Conservation (phyloP, 371 early-diverging fungal genomes). For the Apophysomyces elegans region DNA sequence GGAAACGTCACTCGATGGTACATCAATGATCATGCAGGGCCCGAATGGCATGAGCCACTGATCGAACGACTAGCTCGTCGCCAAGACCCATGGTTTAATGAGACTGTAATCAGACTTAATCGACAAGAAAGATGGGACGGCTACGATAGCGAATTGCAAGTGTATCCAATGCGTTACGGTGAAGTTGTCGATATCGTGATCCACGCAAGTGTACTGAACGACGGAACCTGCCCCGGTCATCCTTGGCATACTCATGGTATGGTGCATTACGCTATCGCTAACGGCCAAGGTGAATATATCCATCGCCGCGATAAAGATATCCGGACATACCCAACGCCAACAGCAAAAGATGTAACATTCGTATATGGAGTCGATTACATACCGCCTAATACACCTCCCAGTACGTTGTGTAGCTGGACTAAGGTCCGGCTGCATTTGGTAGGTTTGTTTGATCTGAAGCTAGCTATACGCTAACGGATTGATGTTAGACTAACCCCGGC, state of each 20-base stretch:
- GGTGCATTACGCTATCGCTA: slow-evolving; percentile 40
- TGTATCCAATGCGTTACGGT: slow-evolving; percentile 25
- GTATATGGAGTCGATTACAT: slow-evolving; percentile 21
- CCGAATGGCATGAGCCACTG: slow-evolving; percentile 16
- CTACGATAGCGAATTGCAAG: slow-evolving; percentile 21
- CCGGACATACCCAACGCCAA: slow-evolving; percentile 27
- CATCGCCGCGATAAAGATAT: slow-evolving; percentile 27
- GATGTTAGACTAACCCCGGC: slow-evolving; percentile 47
- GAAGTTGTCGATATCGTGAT: slow-evolving; percentile 45
- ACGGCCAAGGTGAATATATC: slow-evolving; percentile 37
- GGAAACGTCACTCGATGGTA: slow-evolving; percentile 25
- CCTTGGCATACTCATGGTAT: slow-evolving; percentile 53
- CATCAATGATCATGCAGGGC: slow-evolving; percentile 17
- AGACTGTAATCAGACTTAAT: slow-evolving; percentile 19
- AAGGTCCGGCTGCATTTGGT: slow-evolving; percentile 37
- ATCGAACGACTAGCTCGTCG: slow-evolving; percentile 15
- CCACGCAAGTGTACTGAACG: slow-evolving; percentile 21
- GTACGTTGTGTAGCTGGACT: slow-evolving; percentile 42
- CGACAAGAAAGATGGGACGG: slow-evolving; percentile 17
- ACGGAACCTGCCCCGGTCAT: slow-evolving; percentile 32
- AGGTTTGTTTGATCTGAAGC: slow-evolving; percentile 7
- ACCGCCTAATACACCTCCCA: neutral
- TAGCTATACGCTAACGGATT: neutral
- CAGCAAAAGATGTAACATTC: slow-evolving; percentile 37
- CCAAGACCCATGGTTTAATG: slow-evolving; percentile 12